These are phyloP conservation scores for Yamadazyma philogaea DNA, from an alignment of 805 yeast genomes.

Conservation along the genomic window DNA sequence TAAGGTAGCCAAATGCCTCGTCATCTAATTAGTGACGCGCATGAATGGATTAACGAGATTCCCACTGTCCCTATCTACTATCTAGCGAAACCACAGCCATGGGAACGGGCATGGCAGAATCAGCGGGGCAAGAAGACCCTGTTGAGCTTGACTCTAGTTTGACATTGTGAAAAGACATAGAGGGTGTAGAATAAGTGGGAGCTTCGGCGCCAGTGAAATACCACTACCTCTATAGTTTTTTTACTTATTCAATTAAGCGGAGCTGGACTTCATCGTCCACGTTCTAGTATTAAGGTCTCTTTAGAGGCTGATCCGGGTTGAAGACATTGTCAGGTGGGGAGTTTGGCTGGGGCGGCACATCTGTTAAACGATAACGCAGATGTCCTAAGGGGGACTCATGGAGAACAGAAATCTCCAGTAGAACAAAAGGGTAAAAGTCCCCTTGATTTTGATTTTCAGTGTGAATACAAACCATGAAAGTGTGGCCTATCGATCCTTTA, in stretches of 20 bases:
- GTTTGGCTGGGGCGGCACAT: too few relatives aligned
- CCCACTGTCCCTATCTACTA: constrained; percentile 29
- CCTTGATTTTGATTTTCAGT: too few relatives aligned
- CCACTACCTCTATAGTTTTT: constrained; percentile 41
- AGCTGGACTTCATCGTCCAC: constrained; percentile 23
- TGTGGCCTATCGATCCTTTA: too few relatives aligned
- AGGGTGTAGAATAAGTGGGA: constrained; percentile 46
- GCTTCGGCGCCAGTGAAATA: constrained; percentile 44
- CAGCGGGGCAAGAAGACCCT: constrained; percentile 39
- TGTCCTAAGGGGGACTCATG: too few relatives aligned
- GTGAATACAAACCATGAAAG: too few relatives aligned
- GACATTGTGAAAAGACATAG: constrained; percentile 40
- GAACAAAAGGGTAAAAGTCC: too few relatives aligned
- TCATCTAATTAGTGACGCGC: constrained; percentile 19
- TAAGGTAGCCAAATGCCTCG: constrained; percentile 46
- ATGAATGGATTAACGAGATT: constrained; percentile 25
- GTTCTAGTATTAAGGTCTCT: constrained; percentile 25
- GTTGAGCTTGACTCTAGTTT: constrained; percentile 44
- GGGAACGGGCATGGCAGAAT: constrained; percentile 19
- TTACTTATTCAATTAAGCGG: constrained; percentile 38
- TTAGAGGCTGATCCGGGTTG: constrained; percentile 22
- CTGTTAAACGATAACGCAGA: too few relatives aligned
- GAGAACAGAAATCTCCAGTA: too few relatives aligned
- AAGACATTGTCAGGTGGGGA: too few relatives aligned
- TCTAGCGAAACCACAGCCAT: constrained; percentile 27